Conservation (phyloP, 1,284 basidiomycete species). For the Ganoderma meredithae region DNA sequence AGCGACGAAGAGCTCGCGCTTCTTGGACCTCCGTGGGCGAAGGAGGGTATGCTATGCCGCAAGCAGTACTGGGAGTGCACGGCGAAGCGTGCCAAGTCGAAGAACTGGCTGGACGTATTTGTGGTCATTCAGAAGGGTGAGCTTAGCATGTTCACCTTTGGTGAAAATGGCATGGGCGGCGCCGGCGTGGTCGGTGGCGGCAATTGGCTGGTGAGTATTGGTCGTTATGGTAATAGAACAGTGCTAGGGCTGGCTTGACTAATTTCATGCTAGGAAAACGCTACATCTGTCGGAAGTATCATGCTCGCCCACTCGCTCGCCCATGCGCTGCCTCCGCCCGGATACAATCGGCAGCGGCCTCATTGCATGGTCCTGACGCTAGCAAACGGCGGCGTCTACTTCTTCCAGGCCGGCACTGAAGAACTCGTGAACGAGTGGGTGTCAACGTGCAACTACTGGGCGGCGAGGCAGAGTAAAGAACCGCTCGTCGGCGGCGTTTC, state of each 20-base stretch:
- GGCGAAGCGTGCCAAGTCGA: conserved; percentile 85
- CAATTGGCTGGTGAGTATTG: conserved; percentile 88
- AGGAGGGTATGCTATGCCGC: conserved; percentile 93
- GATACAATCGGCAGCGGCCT: conserved; percentile 89
- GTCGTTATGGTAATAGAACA: neutral
- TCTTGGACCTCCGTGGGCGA: conserved; percentile 97
- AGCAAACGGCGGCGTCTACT: conserved; percentile 88
- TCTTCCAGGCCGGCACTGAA: conserved; percentile 98
- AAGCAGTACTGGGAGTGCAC: conserved; percentile 94
- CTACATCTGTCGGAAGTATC: conserved; percentile 82
- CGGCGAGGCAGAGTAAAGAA: conserved; percentile 91
- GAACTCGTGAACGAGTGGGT: conserved; percentile 99
- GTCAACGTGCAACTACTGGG: conserved; percentile 98
- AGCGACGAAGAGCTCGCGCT: conserved; percentile 95
- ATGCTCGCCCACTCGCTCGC: conserved; percentile 89
- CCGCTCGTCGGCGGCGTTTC: conserved; percentile 94
- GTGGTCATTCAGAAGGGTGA: conserved; percentile 95
- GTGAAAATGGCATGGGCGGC: conserved; percentile 66
- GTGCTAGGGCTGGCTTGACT: neutral
- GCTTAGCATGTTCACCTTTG: conserved; percentile 94
- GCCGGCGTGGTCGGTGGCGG: conserved; percentile 86
- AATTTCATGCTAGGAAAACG: conserved; percentile 70
- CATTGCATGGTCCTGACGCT: conserved; percentile 96
- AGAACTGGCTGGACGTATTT: conserved; percentile 93
- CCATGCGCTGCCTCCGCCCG: conserved; percentile 88